Percentiles rank a stretch among this genome's conserved stretches.
These are phyloP conservation scores for Dryas alaskensis DNA, from an alignment of 306 rosid genomes.

Conservation along the genomic window DNA sequence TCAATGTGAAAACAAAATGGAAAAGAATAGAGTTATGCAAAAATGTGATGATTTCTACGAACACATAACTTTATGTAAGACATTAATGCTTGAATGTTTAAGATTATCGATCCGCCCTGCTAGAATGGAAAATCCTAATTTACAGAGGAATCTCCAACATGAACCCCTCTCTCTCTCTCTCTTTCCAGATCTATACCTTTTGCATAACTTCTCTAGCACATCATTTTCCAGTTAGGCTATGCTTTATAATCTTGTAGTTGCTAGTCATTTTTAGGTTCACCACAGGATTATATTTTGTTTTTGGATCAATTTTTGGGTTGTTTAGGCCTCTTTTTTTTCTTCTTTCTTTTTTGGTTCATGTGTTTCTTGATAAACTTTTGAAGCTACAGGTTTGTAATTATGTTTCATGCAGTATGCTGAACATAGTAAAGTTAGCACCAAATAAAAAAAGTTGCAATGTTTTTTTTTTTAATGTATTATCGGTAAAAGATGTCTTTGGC, in stretches of 20 bases:
- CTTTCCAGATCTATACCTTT: constrained; percentile 8
- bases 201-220: background rate
- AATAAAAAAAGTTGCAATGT: background rate
- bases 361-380: background rate
- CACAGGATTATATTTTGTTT: background rate
- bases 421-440: background rate
- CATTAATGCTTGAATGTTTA: background rate
- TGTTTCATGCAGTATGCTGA: background rate
- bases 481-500: background rate
- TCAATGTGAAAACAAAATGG: constrained; percentile 17
- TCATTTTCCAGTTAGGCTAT: background rate
- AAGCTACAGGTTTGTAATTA: background rate
- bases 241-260: background rate
- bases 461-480: background rate
- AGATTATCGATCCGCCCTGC: background rate
- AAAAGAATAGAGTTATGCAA: background rate
- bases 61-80: background rate
- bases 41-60: background rate
- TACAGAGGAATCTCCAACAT: no score
- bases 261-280: background rate
- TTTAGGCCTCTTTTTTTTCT: background rate
- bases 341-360: background rate
- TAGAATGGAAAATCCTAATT: background rate
- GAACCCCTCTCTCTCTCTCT: background rate
- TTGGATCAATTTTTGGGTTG: background rate